Conservation (phyloP, 495 filamentous ascomycete genomes). For the Staphylotrichum tortipilum region DNA sequence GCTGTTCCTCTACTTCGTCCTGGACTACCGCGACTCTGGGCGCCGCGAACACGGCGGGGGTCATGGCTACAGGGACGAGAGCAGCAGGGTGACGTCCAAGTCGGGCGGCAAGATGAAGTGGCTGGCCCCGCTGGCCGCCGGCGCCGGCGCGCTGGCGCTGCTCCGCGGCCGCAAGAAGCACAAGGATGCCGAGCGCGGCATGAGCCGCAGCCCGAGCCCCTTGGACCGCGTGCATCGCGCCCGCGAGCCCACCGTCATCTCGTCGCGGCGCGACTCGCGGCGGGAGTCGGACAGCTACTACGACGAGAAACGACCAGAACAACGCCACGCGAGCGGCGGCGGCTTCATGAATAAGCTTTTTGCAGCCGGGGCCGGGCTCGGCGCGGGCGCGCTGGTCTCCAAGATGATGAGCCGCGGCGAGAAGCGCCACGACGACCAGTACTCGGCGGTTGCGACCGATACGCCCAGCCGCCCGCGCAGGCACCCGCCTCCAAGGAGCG, state of each 20-base stretch:
- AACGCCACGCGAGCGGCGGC: slow-evolving; percentile 19
- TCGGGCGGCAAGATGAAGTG: slow-evolving; percentile 40
- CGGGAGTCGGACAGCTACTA: slow-evolving; percentile 44
- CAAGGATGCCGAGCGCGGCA: slow-evolving; percentile 27
- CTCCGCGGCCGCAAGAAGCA: slow-evolving; percentile 38
- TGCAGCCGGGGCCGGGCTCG: slow-evolving; percentile 57
- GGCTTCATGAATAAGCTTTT: slow-evolving; percentile 59
- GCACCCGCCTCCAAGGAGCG: slow-evolving; percentile 20
- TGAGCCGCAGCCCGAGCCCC: slow-evolving; percentile 25
- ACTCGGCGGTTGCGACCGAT: slow-evolving; percentile 45
- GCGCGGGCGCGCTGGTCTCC: slow-evolving; percentile 56
- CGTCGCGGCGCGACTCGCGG: slow-evolving; percentile 39
- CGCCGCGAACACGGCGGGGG: slow-evolving; percentile 29
- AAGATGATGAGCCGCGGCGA: slow-evolving; percentile 53
- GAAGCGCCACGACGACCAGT: slow-evolving; percentile 51
- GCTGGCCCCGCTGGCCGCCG: slow-evolving; percentile 47
- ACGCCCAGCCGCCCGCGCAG: slow-evolving; percentile 40
- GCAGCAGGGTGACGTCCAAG: slow-evolving; percentile 20
- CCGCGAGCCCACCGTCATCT: slow-evolving; percentile 38
- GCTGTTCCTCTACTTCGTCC: slow-evolving; percentile 60
- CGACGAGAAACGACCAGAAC: slow-evolving; percentile 53
- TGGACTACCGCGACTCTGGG: slow-evolving; percentile 55
- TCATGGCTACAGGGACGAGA: slow-evolving; percentile 23
- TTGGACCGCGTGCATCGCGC: slow-evolving; percentile 22
- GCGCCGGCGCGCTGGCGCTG: slow-evolving; percentile 53